These are phyloP conservation scores for Cordyceps cicadae DNA, from an alignment of 2,329 filamentous ascomycete species.

Conservation along the genomic window DNA sequence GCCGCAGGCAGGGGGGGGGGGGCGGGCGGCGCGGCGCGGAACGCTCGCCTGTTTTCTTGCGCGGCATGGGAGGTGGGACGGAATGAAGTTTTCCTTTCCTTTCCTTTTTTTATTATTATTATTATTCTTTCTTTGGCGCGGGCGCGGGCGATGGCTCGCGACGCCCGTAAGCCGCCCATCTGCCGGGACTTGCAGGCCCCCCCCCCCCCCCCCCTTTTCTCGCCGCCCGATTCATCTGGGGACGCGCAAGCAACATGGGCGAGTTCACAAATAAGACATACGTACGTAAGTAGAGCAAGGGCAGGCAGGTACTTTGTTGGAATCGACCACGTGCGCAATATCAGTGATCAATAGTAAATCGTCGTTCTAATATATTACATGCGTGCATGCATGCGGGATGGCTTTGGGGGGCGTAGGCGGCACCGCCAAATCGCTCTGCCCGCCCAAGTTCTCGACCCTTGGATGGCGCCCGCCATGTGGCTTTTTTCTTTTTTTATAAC, in stretches of 20 bases:
- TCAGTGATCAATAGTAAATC: not conserved
- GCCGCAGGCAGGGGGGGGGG: not conserved
- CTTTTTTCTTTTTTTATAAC: not conserved
- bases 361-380: not conserved
- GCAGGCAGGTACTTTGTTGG: not conserved
- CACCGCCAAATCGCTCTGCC: not conserved
- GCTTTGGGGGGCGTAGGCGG: not conserved
- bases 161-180: constrained; percentile 6
- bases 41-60: not conserved
- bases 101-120: too few species aligned
- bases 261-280: not conserved
- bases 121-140: too few species aligned
- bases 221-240: not conserved
- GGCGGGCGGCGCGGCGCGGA: not conserved
- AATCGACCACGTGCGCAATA: constrained; percentile 3
- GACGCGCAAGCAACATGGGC: not conserved
- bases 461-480: constrained; percentile 4
- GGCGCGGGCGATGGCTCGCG: not conserved
- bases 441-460: constrained; percentile 3
- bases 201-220: not conserved
- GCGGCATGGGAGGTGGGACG: not conserved
- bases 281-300: not conserved
- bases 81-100: too few species aligned
- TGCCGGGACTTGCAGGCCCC: constrained; percentile 4
- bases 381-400: not conserved